Evolutionary conservation across 179 eudicot species (phyloP), one percentile per base, ranked within the genome.

Genomic region (Nepenthes alata): DNA sequence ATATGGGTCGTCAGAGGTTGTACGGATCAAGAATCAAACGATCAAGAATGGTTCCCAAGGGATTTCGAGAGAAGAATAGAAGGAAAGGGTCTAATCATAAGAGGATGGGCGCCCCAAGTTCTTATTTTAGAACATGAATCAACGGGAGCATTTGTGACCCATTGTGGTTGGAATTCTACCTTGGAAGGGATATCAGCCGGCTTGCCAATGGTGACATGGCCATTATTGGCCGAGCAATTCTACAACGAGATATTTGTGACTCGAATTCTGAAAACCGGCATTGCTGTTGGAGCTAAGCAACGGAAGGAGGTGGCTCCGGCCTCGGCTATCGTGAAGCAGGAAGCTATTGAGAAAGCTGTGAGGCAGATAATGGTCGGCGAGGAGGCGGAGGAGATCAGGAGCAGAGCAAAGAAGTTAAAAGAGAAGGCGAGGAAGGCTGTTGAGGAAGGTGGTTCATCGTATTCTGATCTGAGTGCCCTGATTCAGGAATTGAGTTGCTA

Each of bases 1-100:
- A 74, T 82, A 5, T 79, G 81, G 85, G 80, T 67, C 0, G 60
- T 77, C 25, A 64, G 63, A 47, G 62, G 68, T 64, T 78, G 35
- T 16, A 38, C 2, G 6, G 50, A 64, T 5, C 7, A 55, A 12
- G 69, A 36, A 4, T 36, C 50, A 7, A 53, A 36, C 4, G 45
- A 47, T 2, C 60, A 62, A 5, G 55, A 58, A 16, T 64, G 71
- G 73, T 53, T 71, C 66, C 67, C 65, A 2, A 57, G 66, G 3
- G 76, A 66, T 45, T 77, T 76, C 14, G 78, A 76, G 67, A 45
- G 57, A 9, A 74, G 78, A 47, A 39, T 51, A 5, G 15, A 55
- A 47, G 53, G 62, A 7, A 62, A 58, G 25, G 79, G 79, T 25
- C 59, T 70, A 5, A 63, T 75, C 2, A 65, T 71, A 44, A 63